phyloP scores from a whole-genome alignment of 2,329 filamentous ascomycete species.

The Aspergillus transmontanensis region DNA sequence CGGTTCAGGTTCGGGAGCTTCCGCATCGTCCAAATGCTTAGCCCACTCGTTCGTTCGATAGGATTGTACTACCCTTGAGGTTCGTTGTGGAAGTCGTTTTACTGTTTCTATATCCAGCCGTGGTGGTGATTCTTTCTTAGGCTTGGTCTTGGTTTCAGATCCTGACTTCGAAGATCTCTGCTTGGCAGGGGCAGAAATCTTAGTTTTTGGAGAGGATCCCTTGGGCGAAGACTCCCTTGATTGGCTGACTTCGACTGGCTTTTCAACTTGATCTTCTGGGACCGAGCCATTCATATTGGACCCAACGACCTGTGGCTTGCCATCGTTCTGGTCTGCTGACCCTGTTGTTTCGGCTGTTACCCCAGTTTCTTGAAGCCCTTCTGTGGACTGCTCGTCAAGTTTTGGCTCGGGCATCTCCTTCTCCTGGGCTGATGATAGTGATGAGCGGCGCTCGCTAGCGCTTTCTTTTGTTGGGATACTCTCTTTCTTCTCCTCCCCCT shows the following conservation, averaged over 20 bases:
- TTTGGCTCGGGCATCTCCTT: background rate
- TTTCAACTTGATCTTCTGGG: background rate
- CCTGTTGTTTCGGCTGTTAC: background rate
- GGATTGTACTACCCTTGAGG: slow-evolving; percentile 76
- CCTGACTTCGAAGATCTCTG: slow-evolving; percentile 5
- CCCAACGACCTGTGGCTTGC: background rate
- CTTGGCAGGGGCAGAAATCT: background rate
- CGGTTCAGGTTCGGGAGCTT: slow-evolving; percentile 65
- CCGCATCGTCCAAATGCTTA: slow-evolving; percentile 80
- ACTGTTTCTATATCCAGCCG: slow-evolving; percentile 39
- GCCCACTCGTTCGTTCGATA: slow-evolving; percentile 97
- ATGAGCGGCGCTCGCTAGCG: background rate
- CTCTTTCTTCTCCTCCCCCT: background rate
- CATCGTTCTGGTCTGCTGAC: background rate
- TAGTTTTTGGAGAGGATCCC: background rate
- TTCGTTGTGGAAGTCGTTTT: slow-evolving; percentile 66
- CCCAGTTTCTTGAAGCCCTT: background rate
- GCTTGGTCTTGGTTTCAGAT: slow-evolving; percentile 5
- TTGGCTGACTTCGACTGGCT: background rate
- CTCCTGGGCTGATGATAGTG: background rate
- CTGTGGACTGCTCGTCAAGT: background rate
- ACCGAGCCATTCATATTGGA: background rate
- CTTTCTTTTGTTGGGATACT: background rate
- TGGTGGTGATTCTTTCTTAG: slow-evolving; percentile 24
- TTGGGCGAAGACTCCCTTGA: background rate